Conservation (phyloP, 2,329 filamentous ascomycete genomes). For the Teratosphaeria epicoccoides region DNA sequence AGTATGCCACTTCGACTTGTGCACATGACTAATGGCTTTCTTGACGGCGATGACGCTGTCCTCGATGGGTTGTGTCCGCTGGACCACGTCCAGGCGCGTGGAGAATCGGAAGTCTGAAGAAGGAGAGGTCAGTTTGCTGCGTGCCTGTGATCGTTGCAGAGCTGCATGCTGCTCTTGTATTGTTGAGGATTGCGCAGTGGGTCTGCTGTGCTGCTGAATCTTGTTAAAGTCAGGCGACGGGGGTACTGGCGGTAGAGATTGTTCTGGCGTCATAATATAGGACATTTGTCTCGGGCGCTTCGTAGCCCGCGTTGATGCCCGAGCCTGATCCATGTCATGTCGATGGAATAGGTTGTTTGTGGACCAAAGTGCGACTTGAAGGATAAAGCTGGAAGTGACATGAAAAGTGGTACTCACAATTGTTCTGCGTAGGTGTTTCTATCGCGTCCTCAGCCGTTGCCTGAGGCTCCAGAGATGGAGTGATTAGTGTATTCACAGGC, state of each 20-base stretch:
- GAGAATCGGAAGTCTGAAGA: constrained; percentile 75
- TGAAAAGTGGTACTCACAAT: constrained; percentile 22
- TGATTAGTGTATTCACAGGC: constrained; percentile 4
- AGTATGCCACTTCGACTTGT: constrained; percentile 59
- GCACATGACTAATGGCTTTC: constrained; percentile 49
- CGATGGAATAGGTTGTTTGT: not conserved
- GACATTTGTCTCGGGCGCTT: not conserved
- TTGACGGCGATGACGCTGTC: constrained; percentile 55
- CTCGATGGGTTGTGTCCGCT: constrained; percentile 75
- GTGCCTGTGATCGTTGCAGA: not conserved
- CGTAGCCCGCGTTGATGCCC: not conserved
- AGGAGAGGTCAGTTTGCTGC: not conserved
- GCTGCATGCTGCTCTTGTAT: not conserved
- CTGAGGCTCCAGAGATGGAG: constrained; percentile 11
- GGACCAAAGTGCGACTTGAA: not conserved
- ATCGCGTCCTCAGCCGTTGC: constrained; percentile 5
- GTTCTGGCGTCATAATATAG: not conserved
- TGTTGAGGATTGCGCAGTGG: not conserved
- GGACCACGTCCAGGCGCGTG: constrained; percentile 76
- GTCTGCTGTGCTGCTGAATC: not conserved
- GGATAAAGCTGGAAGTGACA: not conserved
- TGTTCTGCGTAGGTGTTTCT: constrained; percentile 23
- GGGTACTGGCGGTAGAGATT: not conserved
- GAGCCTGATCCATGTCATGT: not conserved
- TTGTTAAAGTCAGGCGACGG: not conserved